Percentiles rank a stretch among this genome's conserved stretches.
phyloP scores from a whole-genome alignment of 1,139 yeast genomes.

The Suhomyces maxii region DNA sequence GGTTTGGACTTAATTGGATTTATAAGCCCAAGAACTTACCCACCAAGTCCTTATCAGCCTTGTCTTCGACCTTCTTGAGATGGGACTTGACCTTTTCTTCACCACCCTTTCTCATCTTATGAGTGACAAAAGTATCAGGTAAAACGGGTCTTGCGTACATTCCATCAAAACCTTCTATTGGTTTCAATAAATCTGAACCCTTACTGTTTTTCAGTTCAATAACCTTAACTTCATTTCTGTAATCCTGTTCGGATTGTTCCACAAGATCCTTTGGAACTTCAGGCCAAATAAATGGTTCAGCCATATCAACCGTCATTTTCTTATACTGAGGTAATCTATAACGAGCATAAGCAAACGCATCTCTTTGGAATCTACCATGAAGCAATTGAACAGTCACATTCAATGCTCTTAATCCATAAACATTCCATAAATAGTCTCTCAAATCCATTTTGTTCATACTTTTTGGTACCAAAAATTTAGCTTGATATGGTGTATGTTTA shows the following conservation, averaged over 20 bases:
- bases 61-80: constrained; percentile 23
- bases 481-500: constrained; percentile 93
- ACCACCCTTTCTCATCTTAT: constrained; percentile 44
- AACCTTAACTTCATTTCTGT: constrained; percentile 29
- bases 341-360: constrained; percentile 64
- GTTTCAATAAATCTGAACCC: constrained; percentile 74
- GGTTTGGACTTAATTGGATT: neutral
- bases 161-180: constrained; percentile 76
- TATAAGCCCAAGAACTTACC: constrained; percentile 24
- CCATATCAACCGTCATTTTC: constrained; percentile 94
- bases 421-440: constrained; percentile 84
- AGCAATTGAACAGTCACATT: constrained; percentile 83
- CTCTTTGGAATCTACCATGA: constrained; percentile 69
- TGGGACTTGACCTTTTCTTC: constrained; percentile 35
- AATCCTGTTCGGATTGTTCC: constrained; percentile 23
- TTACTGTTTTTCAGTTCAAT: constrained; percentile 28
- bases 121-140: constrained; percentile 72
- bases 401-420: constrained; percentile 85
- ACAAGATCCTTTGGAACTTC: constrained; percentile 45
- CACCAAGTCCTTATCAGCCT: constrained; percentile 34
- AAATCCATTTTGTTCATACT: constrained; percentile 87
- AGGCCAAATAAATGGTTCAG: constrained; percentile 94
- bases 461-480: constrained; percentile 89
- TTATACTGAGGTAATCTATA: constrained; percentile 79
- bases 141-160: constrained; percentile 68